Evolutionary conservation across 345 rosid genomes (phyloP).

Genomic region (Ceriops decandra): DNA sequence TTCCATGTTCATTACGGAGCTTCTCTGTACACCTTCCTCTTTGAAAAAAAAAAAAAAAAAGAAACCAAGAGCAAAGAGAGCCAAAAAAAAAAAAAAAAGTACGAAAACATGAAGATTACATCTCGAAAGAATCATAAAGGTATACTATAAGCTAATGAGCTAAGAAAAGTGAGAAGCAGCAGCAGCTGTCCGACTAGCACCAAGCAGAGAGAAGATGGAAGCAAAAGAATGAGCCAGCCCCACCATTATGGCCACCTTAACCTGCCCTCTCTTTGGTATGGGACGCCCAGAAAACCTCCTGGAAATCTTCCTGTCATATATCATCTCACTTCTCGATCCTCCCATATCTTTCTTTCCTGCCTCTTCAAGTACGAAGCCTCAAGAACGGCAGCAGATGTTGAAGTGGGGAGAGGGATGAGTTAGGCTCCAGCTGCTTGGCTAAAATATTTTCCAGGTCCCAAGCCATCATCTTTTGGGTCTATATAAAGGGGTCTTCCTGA

Average conservation of each 20-base stretch:
- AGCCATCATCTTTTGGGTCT: no score
- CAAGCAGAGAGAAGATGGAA: slow-evolving; percentile 41
- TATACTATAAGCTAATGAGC: neutral
- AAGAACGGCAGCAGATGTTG: no score
- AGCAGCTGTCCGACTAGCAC: slow-evolving; percentile 15
- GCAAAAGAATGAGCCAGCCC: slow-evolving; percentile 55
- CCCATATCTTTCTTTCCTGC: slow-evolving; percentile 30
- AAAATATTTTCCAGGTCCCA: no score
- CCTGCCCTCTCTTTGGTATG: slow-evolving; percentile 71
- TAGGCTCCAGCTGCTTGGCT: neutral
- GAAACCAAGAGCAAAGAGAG: neutral
- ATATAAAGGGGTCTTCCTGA: no score
- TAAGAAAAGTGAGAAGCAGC: slow-evolving; percentile 29
- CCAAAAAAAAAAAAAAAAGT: neutral
- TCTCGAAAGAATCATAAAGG: neutral
- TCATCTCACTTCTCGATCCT: slow-evolving; percentile 25
- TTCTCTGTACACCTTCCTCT: neutral
- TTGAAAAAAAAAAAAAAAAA: neutral
- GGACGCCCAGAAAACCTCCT: slow-evolving; percentile 43
- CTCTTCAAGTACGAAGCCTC: neutral
- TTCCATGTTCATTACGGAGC: neutral
- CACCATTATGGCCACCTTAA: slow-evolving; percentile 59
- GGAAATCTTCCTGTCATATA: slow-evolving; percentile 27
- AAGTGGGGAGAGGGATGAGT: neutral
- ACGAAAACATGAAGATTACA: neutral